Evolutionary conservation across 495 filamentous ascomycete species (phyloP).

Genomic region (Aspergillus taichungensis): DNA sequence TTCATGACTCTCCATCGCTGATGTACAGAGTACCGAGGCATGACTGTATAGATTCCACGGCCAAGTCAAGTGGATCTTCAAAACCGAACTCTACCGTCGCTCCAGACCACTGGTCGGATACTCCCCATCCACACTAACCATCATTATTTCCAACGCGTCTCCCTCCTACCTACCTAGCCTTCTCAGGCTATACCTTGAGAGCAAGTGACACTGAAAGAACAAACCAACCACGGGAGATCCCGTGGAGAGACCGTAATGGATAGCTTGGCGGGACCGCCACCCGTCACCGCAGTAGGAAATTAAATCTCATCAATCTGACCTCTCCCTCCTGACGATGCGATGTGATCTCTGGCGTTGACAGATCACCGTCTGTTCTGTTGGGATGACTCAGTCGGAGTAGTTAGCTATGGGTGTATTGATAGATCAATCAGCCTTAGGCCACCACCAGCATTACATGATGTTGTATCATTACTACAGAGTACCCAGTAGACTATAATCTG

Average conservation of each 20-base stretch:
- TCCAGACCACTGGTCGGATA: constrained; percentile 7
- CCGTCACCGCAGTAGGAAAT: constrained; percentile 14
- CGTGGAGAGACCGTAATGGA: not conserved
- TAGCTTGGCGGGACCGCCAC: constrained; percentile 8
- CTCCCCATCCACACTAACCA: constrained; percentile 5
- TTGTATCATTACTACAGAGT: too few relatives aligned
- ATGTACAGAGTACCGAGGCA: too few relatives aligned
- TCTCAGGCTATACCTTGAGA: not conserved
- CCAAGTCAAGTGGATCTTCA: constrained; percentile 6
- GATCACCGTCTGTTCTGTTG: constrained; percentile 7
- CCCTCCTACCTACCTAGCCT: not conserved
- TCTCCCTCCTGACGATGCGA: not conserved
- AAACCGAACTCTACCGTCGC: constrained; percentile 6
- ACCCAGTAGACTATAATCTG: too few relatives aligned
- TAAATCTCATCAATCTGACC: too few relatives aligned
- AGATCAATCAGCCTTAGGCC: not conserved
- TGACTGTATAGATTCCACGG: too few relatives aligned
- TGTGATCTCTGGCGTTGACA: constrained; percentile 13
- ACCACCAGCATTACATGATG: too few relatives aligned
- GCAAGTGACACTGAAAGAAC: not conserved
- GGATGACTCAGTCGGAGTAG: not conserved
- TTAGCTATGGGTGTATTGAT: too few relatives aligned
- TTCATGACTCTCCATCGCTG: not conserved
- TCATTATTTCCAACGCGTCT: not conserved
- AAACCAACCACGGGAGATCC: not conserved